Conservation (phyloP, 331 rosid species). For the Quercus phellos region DNA sequence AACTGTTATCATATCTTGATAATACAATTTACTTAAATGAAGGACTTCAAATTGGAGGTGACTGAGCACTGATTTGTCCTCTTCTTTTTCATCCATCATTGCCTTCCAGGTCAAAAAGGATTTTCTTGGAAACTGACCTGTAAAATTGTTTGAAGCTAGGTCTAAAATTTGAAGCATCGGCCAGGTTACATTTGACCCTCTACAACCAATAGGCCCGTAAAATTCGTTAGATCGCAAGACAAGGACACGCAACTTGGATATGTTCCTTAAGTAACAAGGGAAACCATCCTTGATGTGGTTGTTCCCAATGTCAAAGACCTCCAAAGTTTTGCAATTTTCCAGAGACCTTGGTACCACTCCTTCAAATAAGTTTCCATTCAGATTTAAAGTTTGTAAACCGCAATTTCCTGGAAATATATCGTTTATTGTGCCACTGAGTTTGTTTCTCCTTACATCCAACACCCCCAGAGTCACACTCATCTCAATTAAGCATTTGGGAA, state of each 20-base stretch:
- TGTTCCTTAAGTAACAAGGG: fast-evolving
- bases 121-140: neutral
- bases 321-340: fast-evolving
- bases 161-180: constrained; percentile 29
- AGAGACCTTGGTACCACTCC: fast-evolving
- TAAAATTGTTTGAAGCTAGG: constrained; percentile 25
- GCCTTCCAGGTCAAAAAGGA: constrained; percentile 6
- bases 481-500: constrained; percentile 18
- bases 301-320: too few species aligned
- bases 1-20: constrained; percentile 49
- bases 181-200: neutral
- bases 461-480: too few species aligned
- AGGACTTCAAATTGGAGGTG: neutral
- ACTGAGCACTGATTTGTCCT: neutral
- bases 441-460: too few species aligned
- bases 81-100: neutral
- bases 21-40: neutral
- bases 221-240: neutral
- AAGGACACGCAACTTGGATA: too few species aligned
- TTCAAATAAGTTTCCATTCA: too few species aligned
- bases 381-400: neutral
- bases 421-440: neutral
- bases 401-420: constrained; percentile 12
- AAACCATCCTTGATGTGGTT: fast-evolving
- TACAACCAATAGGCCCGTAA: neutral